phyloP scores from a whole-genome alignment of 2,329 filamentous ascomycete genomes.

The Cercospora janseana region DNA sequence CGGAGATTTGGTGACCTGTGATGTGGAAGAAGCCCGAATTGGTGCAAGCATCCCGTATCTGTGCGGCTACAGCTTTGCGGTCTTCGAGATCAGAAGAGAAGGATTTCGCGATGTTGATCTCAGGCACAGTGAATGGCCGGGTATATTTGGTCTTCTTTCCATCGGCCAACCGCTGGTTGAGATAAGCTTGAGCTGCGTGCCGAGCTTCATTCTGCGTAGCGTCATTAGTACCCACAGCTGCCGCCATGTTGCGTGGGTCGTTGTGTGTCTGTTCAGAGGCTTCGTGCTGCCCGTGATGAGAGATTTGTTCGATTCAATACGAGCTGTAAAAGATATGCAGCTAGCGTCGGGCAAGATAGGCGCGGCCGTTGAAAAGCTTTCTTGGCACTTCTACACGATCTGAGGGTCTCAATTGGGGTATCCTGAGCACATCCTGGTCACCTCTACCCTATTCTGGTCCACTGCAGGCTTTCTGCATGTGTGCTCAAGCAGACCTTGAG shows the following conservation, averaged over 20 bases:
- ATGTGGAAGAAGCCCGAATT: slow-evolving; percentile 45
- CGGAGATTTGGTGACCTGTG: slow-evolving; percentile 40
- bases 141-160: slow-evolving; percentile 13
- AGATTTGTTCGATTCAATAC: background rate
- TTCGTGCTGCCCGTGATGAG: background rate
- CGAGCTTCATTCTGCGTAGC: slow-evolving; percentile 36
- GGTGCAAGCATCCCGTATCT: slow-evolving; percentile 42
- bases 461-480: no score
- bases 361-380: background rate
- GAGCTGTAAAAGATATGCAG: background rate
- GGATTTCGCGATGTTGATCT: slow-evolving; percentile 41
- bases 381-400: background rate
- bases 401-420: no score
- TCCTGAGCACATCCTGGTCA: no score
- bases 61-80: slow-evolving; percentile 39
- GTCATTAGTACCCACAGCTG: slow-evolving; percentile 13
- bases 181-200: slow-evolving; percentile 36
- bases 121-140: slow-evolving; percentile 38
- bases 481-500: no score
- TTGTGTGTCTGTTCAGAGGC: background rate
- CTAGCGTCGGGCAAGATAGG: slow-evolving; percentile 5
- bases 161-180: slow-evolving; percentile 37
- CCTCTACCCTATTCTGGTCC: no score
- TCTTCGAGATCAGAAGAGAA: slow-evolving; percentile 37
- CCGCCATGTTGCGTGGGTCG: slow-evolving; percentile 12